phyloP scores from a whole-genome alignment of 352 stramenopile genomes.

The Globisporangium rhizosaccharum region DNA sequence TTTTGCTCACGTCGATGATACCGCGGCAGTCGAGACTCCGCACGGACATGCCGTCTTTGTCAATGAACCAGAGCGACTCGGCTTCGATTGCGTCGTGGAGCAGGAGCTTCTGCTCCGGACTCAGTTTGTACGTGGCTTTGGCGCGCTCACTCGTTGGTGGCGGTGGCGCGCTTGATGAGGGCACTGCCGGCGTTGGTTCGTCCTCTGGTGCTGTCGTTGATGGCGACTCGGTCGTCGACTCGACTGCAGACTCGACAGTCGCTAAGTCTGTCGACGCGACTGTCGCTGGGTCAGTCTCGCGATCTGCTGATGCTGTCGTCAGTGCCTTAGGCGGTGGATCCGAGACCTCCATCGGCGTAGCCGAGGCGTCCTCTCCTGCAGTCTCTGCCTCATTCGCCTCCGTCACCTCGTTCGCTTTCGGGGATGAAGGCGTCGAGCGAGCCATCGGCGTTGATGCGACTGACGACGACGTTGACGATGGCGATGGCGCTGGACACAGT shows the following conservation, averaged over 20 bases:
- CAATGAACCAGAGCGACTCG: constrained; percentile 74
- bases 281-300: not conserved
- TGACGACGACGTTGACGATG: no score
- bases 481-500: constrained; percentile 27
- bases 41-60: constrained; percentile 67
- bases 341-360: no score
- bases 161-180: not conserved
- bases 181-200: not conserved
- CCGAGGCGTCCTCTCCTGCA: no score
- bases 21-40: constrained; percentile 66
- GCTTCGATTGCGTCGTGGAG: constrained; percentile 71
- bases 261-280: constrained; percentile 6
- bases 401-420: no score
- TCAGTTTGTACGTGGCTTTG: not conserved
- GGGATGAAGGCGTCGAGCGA: not conserved
- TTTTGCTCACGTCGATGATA: constrained; percentile 32
- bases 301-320: not conserved
- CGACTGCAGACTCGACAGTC: not conserved
- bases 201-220: not conserved
- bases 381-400: no score
- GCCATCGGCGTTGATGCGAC: not conserved
- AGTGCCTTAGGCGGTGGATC: not conserved
- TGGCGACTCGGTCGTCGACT: not conserved
- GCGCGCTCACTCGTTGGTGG: not conserved
- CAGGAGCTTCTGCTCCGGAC: constrained; percentile 45